phyloP scores from a whole-genome alignment of 2,329 filamentous ascomycete genomes.

The Lomentospora prolificans region DNA sequence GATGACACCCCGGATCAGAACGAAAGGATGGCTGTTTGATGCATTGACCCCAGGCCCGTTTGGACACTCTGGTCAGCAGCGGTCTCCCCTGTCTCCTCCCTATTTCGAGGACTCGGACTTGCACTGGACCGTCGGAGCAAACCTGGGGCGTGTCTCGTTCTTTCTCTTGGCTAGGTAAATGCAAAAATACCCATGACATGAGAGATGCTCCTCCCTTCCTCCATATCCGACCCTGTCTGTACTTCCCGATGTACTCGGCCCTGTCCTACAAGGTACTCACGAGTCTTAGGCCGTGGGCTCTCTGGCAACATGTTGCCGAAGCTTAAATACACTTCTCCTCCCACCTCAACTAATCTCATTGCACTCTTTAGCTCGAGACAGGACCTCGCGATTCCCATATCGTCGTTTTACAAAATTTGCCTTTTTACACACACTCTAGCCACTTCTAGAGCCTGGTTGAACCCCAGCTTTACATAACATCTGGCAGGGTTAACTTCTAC shows the following conservation, averaged over 20 bases:
- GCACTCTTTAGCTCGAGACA: neutral
- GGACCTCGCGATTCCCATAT: too few species aligned
- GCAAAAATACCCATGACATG: neutral
- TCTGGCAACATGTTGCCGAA: neutral
- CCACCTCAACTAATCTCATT: neutral
- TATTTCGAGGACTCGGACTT: too few species aligned
- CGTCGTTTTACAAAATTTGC: neutral
- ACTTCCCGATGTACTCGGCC: neutral
- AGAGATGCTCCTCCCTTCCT: neutral
- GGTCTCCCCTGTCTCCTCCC: too few species aligned
- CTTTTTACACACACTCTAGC: neutral
- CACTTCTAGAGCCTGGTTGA: neutral
- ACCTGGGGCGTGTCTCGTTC: too few species aligned
- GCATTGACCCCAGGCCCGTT: neutral
- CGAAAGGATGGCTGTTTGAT: neutral
- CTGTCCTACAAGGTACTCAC: neutral
- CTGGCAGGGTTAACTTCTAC: neutral
- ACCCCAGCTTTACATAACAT: neutral
- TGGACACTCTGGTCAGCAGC: too few species aligned
- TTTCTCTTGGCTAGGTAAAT: too few species aligned
- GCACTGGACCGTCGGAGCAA: too few species aligned
- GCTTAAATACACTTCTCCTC: constrained; percentile 3
- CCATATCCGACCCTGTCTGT: neutral
- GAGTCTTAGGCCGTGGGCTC: neutral
- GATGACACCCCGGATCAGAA: neutral